These are phyloP conservation scores for Zostera marina DNA, from an alignment of 116 monocot genomes.

Conservation along the genomic window DNA sequence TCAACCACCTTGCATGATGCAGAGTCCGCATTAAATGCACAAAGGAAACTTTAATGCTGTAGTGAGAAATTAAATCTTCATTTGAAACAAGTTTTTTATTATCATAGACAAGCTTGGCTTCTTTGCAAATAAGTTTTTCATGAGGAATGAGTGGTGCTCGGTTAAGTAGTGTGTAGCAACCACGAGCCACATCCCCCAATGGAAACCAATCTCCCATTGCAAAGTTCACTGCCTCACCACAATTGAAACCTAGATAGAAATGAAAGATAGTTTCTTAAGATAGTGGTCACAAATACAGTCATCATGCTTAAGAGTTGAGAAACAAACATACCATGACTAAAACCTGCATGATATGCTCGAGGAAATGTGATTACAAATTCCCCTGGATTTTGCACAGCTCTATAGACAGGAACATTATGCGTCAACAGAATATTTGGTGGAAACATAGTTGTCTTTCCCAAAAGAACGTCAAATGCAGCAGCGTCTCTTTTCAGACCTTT, in stretches of 20 bases:
- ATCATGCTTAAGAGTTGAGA: background rate
- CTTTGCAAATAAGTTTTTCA: constrained; percentile 87
- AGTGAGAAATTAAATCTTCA: constrained; percentile 21
- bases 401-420: constrained; percentile 81
- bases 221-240: constrained; percentile 98
- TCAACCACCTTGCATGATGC: constrained; percentile 43
- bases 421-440: constrained; percentile 74
- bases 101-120: constrained; percentile 41
- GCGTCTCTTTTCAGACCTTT: constrained; percentile 57
- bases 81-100: constrained; percentile 4
- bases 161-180: constrained; percentile 69
- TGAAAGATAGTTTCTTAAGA: background rate
- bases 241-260: constrained; percentile 74
- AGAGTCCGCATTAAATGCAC: constrained; percentile 50
- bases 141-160: constrained; percentile 63
- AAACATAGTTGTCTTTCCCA: constrained; percentile 95
- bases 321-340: constrained; percentile 69
- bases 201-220: constrained; percentile 90
- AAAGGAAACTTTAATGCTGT: constrained; percentile 45
- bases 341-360: constrained; percentile 92
- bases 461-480: constrained; percentile 81
- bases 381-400: constrained; percentile 90
- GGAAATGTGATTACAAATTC: constrained; percentile 95
- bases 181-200: constrained; percentile 50
- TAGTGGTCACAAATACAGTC: background rate